Base-by-base conservation (phyloP, 176 grass and related monocot genomes). In the Triticum turgidum region DNA sequence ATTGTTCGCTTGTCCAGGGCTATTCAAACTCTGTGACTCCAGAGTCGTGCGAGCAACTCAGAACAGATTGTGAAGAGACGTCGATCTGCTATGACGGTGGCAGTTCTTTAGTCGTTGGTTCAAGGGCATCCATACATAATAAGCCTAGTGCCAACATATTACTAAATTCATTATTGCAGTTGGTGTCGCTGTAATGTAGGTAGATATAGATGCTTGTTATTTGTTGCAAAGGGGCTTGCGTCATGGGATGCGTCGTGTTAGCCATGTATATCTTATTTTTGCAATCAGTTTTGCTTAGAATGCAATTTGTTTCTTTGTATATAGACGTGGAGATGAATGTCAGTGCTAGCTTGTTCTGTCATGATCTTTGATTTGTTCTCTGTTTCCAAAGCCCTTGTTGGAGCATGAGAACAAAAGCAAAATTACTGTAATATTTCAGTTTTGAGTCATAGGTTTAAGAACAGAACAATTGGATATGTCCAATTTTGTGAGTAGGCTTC, bases 21-120 rank as follows among this genome's bases (percentile, higher is more conserved):
- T 98, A 94, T 86, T 96, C 93, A 1, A 98, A 98, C 82, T 92
- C 42, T 3, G 97, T 98, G 61, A 87, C 83, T 52, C 97, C 97
- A 20, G 89, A 98, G 78, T 89, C 88, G 54, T 98, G 97, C 59
- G 91, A 98, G 65, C 86, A 93, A 22, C 88, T 98, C 22, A 92
- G 34, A 88, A 82, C 82, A 29, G 68, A 91, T 21, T 91, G 88
- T 18, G 65, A 82, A 15, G 65, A 91, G 83, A 47, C 76, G 12
- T 63, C 93, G 5, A 35, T 82, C 82, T 98, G 94, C 84, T 96
- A 98, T 1, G 82, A 88, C 2, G 82, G 78, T 59, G 61, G 85
- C 10, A 39, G 42, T 83, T 78, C 69, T 64, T 73, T 61, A 27
- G 61, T 11, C 24, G 30, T 84, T 59, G 52, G 20, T 45, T 68